Base-by-base conservation (phyloP, 495 filamentous ascomycete species). In the Tuber indicum region DNA sequence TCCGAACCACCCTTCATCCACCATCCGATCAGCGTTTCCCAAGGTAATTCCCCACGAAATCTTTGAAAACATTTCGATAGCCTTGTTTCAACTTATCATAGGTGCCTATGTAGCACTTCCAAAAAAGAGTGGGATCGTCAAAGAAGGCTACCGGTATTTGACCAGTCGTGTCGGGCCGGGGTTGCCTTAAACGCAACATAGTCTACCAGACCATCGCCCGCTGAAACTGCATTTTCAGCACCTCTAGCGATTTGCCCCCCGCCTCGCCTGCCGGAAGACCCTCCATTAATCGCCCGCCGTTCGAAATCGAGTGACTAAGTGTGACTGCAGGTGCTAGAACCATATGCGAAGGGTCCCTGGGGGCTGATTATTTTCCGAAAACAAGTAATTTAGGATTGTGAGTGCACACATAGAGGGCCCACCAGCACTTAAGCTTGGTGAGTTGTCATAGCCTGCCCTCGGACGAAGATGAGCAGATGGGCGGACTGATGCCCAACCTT, bases 161-260 rank as follows among this genome's bases (percentile, higher is more conserved):
- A 66, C 26, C 26, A 36, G 14, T 66, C 26, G 17, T 6, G 6
- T 17, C 58, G 36, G 2, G 4, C 26, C 2, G 8, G 58, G 4
- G 58, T 66, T 36, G 58, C 58, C 58, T 66, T 66, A 36, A 66
- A 66, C 16, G 58, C 58, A 66, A 66, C 26, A 41, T 32, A 32
- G 32, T 32, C 3, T 66, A 66, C 14, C 16, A 12, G 58, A 36
- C 17, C 26, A 7, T 17, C 14, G 16, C 58, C 12, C 26, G 58
- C 26, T 66, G 58, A 66, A 66, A 66, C 58, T 17, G 58, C 58
- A 66, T 66, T 66, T 66, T 66, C 58, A 66, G 58, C 58, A 12
- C 52, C 23, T 7, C n/a, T 36, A 36, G 26, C 32, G 16, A 36
- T 66, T 17, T 66, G 26, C 58, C 58, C 32, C 32, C 58, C 58